phyloP scores from a whole-genome alignment of 2,329 filamentous ascomycete species.

The Lecanoromycetidae sp. region DNA sequence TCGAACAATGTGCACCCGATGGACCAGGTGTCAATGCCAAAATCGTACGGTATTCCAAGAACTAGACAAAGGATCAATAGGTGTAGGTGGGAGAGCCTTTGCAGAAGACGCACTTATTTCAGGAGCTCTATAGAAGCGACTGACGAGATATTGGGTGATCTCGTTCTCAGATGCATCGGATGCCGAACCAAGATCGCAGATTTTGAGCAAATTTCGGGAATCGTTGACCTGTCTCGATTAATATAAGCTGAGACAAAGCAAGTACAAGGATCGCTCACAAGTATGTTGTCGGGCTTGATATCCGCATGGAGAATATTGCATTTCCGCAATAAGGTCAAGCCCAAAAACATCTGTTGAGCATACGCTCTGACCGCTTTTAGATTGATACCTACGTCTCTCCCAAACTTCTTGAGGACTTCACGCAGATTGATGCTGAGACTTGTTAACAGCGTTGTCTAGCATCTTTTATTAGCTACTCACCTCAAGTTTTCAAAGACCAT shows the following conservation, averaged over 20 bases:
- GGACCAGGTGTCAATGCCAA: slow-evolving; percentile 93
- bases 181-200: slow-evolving; percentile 94
- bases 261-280: slow-evolving; percentile 40
- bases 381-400: slow-evolving; percentile 86
- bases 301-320: slow-evolving; percentile 93
- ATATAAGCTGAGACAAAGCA: background rate
- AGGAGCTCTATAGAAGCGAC: slow-evolving; percentile 91
- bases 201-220: slow-evolving; percentile 70
- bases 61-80: slow-evolving; percentile 30
- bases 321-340: slow-evolving; percentile 74
- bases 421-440: slow-evolving; percentile 64
- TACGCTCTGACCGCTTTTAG: slow-evolving; percentile 77
- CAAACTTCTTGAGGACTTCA: slow-evolving; percentile 90
- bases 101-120: slow-evolving; percentile 52
- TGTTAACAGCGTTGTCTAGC: background rate
- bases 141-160: slow-evolving; percentile 88
- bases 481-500: slow-evolving; percentile 91
- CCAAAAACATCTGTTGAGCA: slow-evolving; percentile 87
- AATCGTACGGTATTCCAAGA: slow-evolving; percentile 89
- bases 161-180: slow-evolving; percentile 84
- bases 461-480: slow-evolving; percentile 18
- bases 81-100: background rate
- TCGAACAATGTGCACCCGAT: slow-evolving; percentile 96
- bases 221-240: slow-evolving; percentile 57
- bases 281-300: slow-evolving; percentile 93